Evolutionary conservation across 129 eudicot genomes (phyloP), one percentile per base, ranked within the genome.

Genomic region (Logfia minima): DNA sequence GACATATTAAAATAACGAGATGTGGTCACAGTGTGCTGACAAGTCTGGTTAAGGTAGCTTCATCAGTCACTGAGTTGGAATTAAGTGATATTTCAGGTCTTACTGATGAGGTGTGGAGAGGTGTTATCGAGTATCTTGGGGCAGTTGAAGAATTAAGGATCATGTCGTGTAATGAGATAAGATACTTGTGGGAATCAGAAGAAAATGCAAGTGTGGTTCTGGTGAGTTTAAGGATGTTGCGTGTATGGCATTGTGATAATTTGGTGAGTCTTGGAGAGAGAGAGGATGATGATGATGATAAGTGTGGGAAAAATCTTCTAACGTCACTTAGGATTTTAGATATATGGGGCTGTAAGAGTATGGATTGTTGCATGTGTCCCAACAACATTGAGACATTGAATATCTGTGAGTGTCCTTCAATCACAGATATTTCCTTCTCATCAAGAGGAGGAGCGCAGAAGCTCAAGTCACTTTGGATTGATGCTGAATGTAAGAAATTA

Each of bases 241-340:
- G 3, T 1, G 65, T 78, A 24, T 0, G 0, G 1, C 0, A 0
- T n/a, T 78, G 80, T 66, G 34, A 41, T 31, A 68, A 23, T 34
- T 68, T 77, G 45, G 60, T 70, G 76, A 70, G 76, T 18, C 62
- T 78, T 26, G 77, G 82, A 70, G 63, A 60, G 35, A 78, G 70
- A 78, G 82, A 61, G 39, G 56, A 48, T 9, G 75, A 41, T 10
- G 52, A 10, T 43, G 16, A 43, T 43, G 52, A 39, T 39, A 9
- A 10, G 52, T 31, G 55, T 70, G 31, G 29, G 37, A 78, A 56
- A 19, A 62, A 62, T 13, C 35, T 73, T 4, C 70, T 71, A 61
- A 31, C 64, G 19, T 71, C 82, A 67, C 74, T 77, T 55, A 55
- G 4, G 60, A 53, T 11, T 23, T 67, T 77, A 37, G 5, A 6